These are phyloP conservation scores for Citrus trifoliata DNA, from an alignment of 345 rosid genomes.

Conservation along the genomic window DNA sequence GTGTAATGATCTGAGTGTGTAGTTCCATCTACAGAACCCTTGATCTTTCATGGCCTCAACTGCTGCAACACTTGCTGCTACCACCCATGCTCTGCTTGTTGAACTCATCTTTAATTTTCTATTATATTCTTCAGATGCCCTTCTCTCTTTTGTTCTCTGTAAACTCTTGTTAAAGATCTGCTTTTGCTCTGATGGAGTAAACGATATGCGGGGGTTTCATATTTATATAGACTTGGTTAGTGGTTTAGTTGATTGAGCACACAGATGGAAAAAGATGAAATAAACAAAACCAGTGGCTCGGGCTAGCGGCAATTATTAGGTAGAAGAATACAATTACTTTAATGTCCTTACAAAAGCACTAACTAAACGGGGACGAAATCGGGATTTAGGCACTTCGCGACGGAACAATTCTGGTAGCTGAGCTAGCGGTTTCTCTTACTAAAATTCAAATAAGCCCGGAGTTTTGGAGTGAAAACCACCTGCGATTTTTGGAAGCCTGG, in stretches of 20 bases:
- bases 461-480: neutral
- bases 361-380: neutral
- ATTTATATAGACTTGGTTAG: neutral
- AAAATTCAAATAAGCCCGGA: neutral
- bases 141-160: neutral
- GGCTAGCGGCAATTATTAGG: neutral
- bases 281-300: neutral
- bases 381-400: neutral
- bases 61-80: constrained; percentile 49
- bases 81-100: constrained; percentile 46
- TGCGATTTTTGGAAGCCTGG: neutral
- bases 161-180: neutral
- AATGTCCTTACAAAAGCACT: neutral
- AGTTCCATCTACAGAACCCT: constrained; percentile 62
- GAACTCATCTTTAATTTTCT: constrained; percentile 5
- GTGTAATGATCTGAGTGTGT: constrained; percentile 33
- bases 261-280: neutral
- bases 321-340: neutral
- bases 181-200: constrained; percentile 1
- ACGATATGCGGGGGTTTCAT: neutral
- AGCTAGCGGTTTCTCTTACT: neutral
- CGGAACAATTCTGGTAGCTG: neutral
- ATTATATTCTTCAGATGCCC: neutral
- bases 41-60: constrained; percentile 67
- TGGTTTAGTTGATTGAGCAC: neutral